Conservation (phyloP, 2,329 filamentous ascomycete species). For the Cladosporium oxysporum region DNA sequence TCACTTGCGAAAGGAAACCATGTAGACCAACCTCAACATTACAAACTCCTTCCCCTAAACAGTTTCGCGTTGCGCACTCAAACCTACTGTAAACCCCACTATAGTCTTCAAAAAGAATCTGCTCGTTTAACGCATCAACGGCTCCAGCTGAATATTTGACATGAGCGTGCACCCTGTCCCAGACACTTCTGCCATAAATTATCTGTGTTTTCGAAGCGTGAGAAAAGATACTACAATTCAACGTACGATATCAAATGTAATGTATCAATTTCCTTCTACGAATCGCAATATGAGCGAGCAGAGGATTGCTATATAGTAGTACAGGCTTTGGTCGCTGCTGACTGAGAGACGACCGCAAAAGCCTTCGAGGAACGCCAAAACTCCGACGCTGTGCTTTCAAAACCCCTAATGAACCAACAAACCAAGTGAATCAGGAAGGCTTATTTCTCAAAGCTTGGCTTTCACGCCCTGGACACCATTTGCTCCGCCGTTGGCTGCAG, state of each 20-base stretch:
- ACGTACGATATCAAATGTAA: not conserved
- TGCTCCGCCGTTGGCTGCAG: constrained; percentile 29
- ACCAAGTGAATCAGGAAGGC: not conserved
- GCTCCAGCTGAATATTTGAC: not conserved
- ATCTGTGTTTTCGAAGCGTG: not conserved
- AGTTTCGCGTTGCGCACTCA: not conserved
- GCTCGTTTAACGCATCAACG: not conserved
- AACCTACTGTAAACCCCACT: not conserved
- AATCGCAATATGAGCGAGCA: constrained; percentile 1
- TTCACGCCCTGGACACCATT: constrained; percentile 23
- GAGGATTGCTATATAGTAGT: constrained; percentile 5
- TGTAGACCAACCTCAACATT: not conserved
- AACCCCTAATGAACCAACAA: not conserved
- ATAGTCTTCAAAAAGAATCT: not conserved
- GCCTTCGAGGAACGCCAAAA: constrained; percentile 7
- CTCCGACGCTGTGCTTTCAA: constrained; percentile 16
- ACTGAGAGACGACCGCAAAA: not conserved
- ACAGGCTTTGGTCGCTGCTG: not conserved
- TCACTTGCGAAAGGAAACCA: not conserved
- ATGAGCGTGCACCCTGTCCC: not conserved
- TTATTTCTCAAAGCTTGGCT: constrained; percentile 24
- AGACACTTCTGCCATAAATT: not conserved
- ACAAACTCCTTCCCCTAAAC: not conserved
- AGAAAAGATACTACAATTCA: not conserved
- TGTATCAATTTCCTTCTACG: not conserved